These are phyloP conservation scores for Amaranthus cruentus DNA, from an alignment of 148 eudicot genomes.

Conservation along the genomic window DNA sequence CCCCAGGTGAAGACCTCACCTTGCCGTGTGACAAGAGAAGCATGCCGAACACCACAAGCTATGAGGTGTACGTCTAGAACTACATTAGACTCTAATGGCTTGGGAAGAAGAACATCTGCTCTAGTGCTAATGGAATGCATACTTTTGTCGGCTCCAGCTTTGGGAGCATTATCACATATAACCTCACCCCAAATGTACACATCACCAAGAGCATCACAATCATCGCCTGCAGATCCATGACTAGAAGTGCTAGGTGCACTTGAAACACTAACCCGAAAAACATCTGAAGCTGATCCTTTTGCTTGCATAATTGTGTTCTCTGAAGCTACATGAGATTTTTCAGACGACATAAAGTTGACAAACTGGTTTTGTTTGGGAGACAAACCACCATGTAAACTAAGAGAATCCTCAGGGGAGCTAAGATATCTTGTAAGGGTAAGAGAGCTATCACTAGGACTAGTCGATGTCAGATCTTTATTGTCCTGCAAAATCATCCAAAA, in stretches of 20 bases:
- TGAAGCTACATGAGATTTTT: conserved; percentile 65
- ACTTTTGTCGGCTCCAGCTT: conserved; percentile 49
- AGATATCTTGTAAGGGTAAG: conserved; percentile 50
- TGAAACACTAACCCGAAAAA: conserved; percentile 86
- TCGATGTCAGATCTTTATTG: conserved; percentile 63
- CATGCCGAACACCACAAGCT: conserved; percentile 88
- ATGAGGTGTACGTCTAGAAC: conserved; percentile 81
- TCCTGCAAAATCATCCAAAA: conserved; percentile 52
- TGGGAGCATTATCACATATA: conserved; percentile 52
- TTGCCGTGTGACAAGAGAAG: conserved; percentile 82
- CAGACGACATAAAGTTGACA: conserved; percentile 43
- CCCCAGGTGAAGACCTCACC: conserved; percentile 98
- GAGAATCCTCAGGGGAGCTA: conserved; percentile 68
- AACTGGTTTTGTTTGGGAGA: conserved; percentile 52
- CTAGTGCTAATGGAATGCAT: conserved; percentile 36
- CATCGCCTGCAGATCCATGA: conserved; percentile 92
- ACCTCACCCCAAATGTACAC: conserved; percentile 98
- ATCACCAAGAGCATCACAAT: conserved; percentile 88
- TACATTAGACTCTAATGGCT: conserved; percentile 74
- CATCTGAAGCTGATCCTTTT: conserved; percentile 73
- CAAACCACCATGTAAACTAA: conserved; percentile 41
- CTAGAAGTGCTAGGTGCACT: conserved; percentile 97
- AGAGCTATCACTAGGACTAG: conserved; percentile 76
- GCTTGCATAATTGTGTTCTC: conserved; percentile 79
- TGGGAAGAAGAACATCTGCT: conserved; percentile 75